Evolutionary conservation across 306 rosid species (phyloP), one percentile per base, ranked within the genome.

Genomic region (Glycine latifolia): DNA sequence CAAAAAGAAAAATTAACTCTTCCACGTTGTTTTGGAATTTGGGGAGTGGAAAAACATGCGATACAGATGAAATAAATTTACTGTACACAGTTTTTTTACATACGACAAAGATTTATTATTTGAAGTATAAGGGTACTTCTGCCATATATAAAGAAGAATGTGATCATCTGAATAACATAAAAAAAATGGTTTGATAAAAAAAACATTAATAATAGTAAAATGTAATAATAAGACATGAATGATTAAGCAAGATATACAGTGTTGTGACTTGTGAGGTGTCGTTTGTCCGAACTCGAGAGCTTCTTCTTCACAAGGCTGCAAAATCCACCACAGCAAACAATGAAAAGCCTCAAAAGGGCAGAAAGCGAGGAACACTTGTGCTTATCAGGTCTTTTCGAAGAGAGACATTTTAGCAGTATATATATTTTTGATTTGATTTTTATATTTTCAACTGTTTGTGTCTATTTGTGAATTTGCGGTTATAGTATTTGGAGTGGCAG

Each of bases 311-410:
- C 5, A 35, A 31, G 9, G n/a, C 73, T 44, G 80, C 70, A 81
- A 26, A 74, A 81, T 54, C 80, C 85, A 83, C 43, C 72, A 48
- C 43, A 58, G 5, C 62, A 52, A 68, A 53, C 56, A 46, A 44
- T 53, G 8, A 61, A 52, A 80, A 62, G 13, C 65, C 31, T 44
- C 65, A 50, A 53, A 47, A 62, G 15, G 54, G 62, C 72, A 77
- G 73, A 31, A 47, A 37, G 26, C 5, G 4, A 74, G 61, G 44
- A 43, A 75, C 46, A 43, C 5, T 63, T 77, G 12, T 62, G 52
- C 15, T 78, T 15, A 49, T 10, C 39, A 35, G 31, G 60, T 76
- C 78, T 68, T 82, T 33, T 82, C 73, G 31, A 16, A 70, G 79
- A 59, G 81, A 48, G 82, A 82, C 86, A 46, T 26, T 6, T 76